phyloP scores from a whole-genome alignment of 495 filamentous ascomycete species.

The Xylaria flabelliformis region DNA sequence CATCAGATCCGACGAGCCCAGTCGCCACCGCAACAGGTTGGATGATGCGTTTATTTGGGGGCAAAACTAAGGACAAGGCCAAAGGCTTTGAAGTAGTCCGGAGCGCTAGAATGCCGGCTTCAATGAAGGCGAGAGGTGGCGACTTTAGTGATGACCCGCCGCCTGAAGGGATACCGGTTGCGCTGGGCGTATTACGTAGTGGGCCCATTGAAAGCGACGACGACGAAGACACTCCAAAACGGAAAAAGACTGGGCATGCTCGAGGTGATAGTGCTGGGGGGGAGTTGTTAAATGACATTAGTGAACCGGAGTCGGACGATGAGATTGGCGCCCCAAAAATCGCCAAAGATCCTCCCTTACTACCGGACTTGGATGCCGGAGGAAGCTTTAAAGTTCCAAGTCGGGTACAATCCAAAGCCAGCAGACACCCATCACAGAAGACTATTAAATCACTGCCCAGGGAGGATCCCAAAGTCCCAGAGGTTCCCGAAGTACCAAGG shows the following conservation, averaged over 20 bases:
- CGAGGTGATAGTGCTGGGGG: constrained; percentile 44
- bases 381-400: constrained; percentile 70
- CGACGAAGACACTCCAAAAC: constrained; percentile 49
- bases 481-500: constrained; percentile 58
- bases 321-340: constrained; percentile 53
- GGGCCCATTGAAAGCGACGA: constrained; percentile 66
- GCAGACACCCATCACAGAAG: constrained; percentile 41
- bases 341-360: constrained; percentile 59
- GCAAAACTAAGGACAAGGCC: constrained; percentile 84
- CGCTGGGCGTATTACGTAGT: constrained; percentile 61
- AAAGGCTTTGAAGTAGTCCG: constrained; percentile 97
- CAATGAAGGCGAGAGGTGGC: constrained; percentile 60
- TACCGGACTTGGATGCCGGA: constrained; percentile 67
- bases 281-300: constrained; percentile 54
- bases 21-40: constrained; percentile 87
- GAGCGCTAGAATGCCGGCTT: constrained; percentile 72
- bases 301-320: constrained; percentile 47
- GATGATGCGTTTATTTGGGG: constrained; percentile 79
- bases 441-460: constrained; percentile 33
- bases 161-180: constrained; percentile 64
- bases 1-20: constrained; percentile 91
- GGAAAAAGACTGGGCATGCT: constrained; percentile 33
- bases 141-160: constrained; percentile 59
- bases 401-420: constrained; percentile 65
- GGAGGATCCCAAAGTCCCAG: constrained; percentile 34